Evolutionary conservation across 2,329 filamentous ascomycete species (phyloP).

Genomic region (Paraphaeosphaeria sporulosa): DNA sequence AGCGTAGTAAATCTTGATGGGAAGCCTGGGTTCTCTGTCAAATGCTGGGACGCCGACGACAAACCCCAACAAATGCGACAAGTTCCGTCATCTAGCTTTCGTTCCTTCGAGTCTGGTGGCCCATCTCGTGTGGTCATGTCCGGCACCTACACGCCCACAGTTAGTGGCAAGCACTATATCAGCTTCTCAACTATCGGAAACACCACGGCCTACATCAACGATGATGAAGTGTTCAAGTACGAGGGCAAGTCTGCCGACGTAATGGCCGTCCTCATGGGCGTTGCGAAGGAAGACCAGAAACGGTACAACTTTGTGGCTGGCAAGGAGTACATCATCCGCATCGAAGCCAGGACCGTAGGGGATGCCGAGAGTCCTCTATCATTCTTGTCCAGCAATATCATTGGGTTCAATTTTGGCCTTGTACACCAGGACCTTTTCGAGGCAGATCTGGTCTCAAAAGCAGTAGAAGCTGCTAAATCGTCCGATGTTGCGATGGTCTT

Average conservation of each 20-base stretch:
- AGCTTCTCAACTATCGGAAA: conserved; percentile 44
- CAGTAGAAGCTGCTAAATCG: conserved; percentile 69
- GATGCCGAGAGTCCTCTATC: conserved; percentile 25
- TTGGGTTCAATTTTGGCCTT: no score
- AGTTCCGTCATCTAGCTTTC: conserved; percentile 34
- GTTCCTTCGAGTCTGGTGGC: conserved; percentile 30
- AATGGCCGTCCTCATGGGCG: conserved; percentile 70
- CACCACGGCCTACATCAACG: conserved; percentile 37
- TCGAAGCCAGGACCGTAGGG: conserved; percentile 64
- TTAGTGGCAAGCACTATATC: conserved; percentile 40
- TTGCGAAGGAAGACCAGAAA: conserved; percentile 69
- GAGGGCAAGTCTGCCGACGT: conserved; percentile 63
- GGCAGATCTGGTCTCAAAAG: conserved; percentile 57
- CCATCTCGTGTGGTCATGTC: conserved; percentile 34
- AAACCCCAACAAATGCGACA: conserved; percentile 21
- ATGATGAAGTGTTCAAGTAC: conserved; percentile 37
- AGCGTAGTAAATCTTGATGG: background rate
- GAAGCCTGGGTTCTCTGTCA: background rate
- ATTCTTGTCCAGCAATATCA: conserved; percentile 51
- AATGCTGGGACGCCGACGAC: background rate
- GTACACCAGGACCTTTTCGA: conserved; percentile 38
- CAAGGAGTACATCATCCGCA: conserved; percentile 64
- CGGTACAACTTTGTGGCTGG: conserved; percentile 65
- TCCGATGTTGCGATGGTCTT: conserved; percentile 78
- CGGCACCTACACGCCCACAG: conserved; percentile 30